A percentile compares a stretch with the other conserved stretches of the same genome.
These are phyloP conservation scores for Capronia coronata DNA, from an alignment of 2,329 filamentous ascomycete species.

Conservation along the genomic window DNA sequence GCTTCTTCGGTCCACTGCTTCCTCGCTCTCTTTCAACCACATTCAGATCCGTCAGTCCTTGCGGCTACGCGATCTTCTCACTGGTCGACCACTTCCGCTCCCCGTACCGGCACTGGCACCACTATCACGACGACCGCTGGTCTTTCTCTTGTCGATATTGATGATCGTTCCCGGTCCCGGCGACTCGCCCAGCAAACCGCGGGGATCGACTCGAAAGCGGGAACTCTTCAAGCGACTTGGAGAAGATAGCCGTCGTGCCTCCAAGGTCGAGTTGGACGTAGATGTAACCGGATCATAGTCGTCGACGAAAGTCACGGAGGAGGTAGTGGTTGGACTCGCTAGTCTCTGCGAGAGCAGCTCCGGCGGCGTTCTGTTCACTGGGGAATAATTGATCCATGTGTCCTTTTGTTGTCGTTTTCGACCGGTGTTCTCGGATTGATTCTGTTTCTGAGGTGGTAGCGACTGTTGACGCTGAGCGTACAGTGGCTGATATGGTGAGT, in stretches of 20 bases:
- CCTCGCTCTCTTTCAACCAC: too few relatives aligned
- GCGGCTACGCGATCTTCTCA: too few relatives aligned
- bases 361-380: not conserved
- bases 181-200: constrained; percentile 18
- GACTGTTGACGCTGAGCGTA: too few relatives aligned
- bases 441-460: too few relatives aligned
- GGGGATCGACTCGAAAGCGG: constrained; percentile 17
- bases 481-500: too few relatives aligned
- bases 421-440: not conserved
- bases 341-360: not conserved
- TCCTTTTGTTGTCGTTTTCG: not conserved
- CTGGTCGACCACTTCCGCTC: not conserved
- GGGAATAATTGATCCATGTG: not conserved
- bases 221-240: constrained; percentile 15
- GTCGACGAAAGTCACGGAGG: constrained; percentile 1
- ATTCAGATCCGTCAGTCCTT: too few relatives aligned
- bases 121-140: not conserved
- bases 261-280: not conserved
- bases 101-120: not conserved
- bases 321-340: not conserved
- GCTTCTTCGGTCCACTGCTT: too few relatives aligned
- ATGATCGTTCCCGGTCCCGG: constrained; percentile 24
- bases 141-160: constrained; percentile 16
- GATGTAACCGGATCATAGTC: not conserved
- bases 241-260: constrained; percentile 9